phyloP scores from a whole-genome alignment of 139 green algal genomes.

The Eudorina sp. region DNA sequence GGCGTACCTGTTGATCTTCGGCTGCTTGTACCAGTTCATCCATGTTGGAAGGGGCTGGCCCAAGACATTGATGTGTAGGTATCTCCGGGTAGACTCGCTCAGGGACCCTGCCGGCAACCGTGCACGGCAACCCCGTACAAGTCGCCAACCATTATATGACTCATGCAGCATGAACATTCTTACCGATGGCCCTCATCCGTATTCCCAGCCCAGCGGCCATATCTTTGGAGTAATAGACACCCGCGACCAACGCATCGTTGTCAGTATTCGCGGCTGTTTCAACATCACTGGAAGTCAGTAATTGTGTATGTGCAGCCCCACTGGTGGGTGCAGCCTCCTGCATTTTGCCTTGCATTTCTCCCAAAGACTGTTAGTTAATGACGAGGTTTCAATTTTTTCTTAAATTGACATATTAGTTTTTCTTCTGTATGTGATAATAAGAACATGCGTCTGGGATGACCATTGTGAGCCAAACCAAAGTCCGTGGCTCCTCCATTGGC shows the following conservation, averaged over 20 bases:
- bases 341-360: no score
- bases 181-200: conserved; percentile 6
- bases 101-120: neutral
- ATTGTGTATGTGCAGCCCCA: no score
- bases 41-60: conserved; percentile 6
- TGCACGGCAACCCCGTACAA: neutral
- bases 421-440: no score
- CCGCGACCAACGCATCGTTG: neutral
- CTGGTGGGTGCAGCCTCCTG: no score
- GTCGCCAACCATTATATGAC: neutral
- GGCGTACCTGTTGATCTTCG: neutral
- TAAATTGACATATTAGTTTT: no score
- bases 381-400: no score
- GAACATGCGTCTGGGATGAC: no score
- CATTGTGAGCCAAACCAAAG: no score
- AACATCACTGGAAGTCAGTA: no score
- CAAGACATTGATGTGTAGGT: conserved; percentile 11
- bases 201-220: neutral
- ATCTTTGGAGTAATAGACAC: neutral
- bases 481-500: no score
- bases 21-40: conserved; percentile 37
- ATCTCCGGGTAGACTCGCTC: neutral
- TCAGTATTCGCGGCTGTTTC: neutral
- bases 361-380: no score
- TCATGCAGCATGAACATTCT: neutral